Base-by-base conservation (phyloP, 1,284 basidiomycete species). In the Sanghuangporus sanghuang region DNA sequence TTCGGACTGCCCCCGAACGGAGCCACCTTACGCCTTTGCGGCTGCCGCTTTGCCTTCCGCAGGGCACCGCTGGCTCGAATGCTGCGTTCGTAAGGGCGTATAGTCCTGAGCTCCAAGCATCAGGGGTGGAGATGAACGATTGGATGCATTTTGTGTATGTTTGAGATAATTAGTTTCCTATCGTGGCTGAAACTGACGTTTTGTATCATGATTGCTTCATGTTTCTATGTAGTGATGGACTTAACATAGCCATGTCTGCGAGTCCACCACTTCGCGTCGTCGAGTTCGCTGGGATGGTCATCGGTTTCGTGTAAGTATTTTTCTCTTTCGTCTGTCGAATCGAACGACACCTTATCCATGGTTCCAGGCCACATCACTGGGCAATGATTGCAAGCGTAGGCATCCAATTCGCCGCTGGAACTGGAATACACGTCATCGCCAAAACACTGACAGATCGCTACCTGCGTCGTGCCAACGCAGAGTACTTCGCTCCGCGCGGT, bases 251-350 rank as follows among this genome's bases (percentile, higher is more conserved):
- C 7, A 57, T 66, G 62, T 57, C 63, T 32, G 54, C 68, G 2
- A 68, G 65, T 39, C 67, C 68, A 5, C 68, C 68, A 27, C 61
- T 69, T 18, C 62, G 66, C 18, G 66, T 69, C 3, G 60, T 69
- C 14, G 57, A 66, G 49, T 46, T 57, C 5, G 68, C 57, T 9
- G 68, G 68, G 4, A 16, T 40, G 32, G 42, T 68, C 14, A 56
- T 69, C n/a, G 67, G 68, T 32, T 65, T 68, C 46, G 66, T 68
- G 67, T 68, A 59, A 40, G 63, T n/a, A 0, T 16, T 12, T n/a
- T 46, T 46, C 7, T 46, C 62, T 14, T 36, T 46, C 8, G 39
- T 35, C 36, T 16, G 7, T 57, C 12, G 23, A 52, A n/a, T n/a
- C 1, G 21, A 49, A 12, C 21, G 36, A 44, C 11, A 39, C 53